Evolutionary conservation across 208 protist species (phyloP), one percentile per base, ranked within the genome.

Genomic region (Trypanosoma grayi): DNA sequence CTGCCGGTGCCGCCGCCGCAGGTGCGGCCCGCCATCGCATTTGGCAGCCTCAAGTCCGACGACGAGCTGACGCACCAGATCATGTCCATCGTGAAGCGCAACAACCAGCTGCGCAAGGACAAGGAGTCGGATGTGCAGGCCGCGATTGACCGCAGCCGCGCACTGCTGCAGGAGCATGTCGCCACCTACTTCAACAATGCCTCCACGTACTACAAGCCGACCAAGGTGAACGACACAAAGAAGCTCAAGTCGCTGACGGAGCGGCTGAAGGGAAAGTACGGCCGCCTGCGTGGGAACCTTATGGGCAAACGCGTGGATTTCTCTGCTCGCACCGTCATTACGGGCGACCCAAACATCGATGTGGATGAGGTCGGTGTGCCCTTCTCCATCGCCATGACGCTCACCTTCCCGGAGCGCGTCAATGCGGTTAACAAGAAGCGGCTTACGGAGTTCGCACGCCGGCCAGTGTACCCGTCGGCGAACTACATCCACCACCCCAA

Each of bases 301-400:
- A 99, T 99, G 98, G 99, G 99, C 47, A 99, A 99, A 79, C 97
- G 99, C 57, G 98, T 99, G 20, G 98, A 99, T 73, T 99, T 99
- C 75, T 98, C 86, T 39, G 98, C 98, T 6, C 91, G 99, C 39
- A 99, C 99, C 0, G 99, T 99, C 64, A 99, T 99, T 86, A 99
- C 98, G 4, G 85, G 97, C 1, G 98, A 99, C 73, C 98, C 97
- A 20, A 98, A 97, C 73, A 90, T 99, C 60, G 81, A 87, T 39
- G 98, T 99, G 53, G 87, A 96, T 59, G 88, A 99, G 75, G 97
- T 99, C 13, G 99, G 99, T 60, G 98, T 99, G n/a, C 99, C 99
- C 7, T 81, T 93, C 25, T 97, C 95, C 14, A 93, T 99, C 41
- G 98, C 98, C 16, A 87, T 88, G 67, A 99, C 97, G 65, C 80